phyloP scores from a whole-genome alignment of 2,329 filamentous ascomycete species.

The Claviceps cyperi region DNA sequence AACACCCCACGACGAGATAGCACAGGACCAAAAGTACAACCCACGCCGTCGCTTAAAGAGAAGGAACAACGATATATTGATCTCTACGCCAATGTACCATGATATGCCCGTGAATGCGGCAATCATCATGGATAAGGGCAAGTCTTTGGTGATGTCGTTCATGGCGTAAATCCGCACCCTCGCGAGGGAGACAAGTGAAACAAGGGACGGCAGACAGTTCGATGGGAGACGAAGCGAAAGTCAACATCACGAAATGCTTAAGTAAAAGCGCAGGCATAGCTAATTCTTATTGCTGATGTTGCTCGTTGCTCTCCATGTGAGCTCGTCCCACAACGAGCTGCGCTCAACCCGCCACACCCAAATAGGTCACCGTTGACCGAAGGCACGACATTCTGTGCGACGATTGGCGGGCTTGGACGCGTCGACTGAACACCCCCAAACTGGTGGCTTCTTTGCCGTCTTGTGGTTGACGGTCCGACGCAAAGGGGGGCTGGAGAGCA shows the following conservation, averaged over 20 bases:
- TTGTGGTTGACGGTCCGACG: background rate
- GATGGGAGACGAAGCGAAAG: no score
- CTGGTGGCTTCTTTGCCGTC: background rate
- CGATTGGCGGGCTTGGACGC: background rate
- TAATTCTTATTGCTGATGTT: background rate
- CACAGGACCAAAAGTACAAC: slow-evolving; percentile 21
- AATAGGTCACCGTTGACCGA: background rate
- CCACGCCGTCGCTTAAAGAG: slow-evolving; percentile 16
- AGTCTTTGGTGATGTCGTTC: slow-evolving; percentile 9
- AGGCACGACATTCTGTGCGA: background rate
- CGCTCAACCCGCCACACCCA: no score
- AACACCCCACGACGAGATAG: slow-evolving; percentile 16
- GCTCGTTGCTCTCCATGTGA: background rate
- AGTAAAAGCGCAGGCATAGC: background rate
- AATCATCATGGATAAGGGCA: slow-evolving; percentile 19
- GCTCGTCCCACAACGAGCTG: no score
- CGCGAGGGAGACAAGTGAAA: background rate
- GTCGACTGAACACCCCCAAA: background rate
- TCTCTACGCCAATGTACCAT: slow-evolving; percentile 17
- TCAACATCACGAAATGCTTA: background rate
- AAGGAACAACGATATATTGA: slow-evolving; percentile 15
- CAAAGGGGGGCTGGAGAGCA: background rate
- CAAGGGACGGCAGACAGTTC: no score
- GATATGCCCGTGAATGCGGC: slow-evolving; percentile 22
- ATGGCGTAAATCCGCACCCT: background rate